Evolutionary conservation across 306 rosid species (phyloP), one percentile per base, ranked within the genome.

Genomic region (Rosa chinensis): DNA sequence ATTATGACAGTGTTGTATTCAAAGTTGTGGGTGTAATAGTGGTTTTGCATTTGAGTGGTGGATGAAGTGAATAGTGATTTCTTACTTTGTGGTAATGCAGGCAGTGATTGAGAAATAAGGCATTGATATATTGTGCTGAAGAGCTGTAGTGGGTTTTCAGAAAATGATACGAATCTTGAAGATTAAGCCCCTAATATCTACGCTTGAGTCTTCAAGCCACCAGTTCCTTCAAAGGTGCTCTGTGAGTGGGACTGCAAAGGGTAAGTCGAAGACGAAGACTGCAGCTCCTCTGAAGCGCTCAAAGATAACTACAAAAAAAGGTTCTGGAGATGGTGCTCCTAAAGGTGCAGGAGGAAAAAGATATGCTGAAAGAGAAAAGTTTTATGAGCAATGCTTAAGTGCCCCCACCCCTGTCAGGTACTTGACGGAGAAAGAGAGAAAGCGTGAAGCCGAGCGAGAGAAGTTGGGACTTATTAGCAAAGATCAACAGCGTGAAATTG

Each of bases 381-480:
- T 91, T 45, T 92, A 85, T 45, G 94, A 89, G 0, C 81, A 75
- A 68, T 89, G 97, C 85, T 85, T 94, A 62, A 84, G 90, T 49
- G 96, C 96, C 13, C 94, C 98, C 0, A 88, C 97, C 0, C 96
- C 98, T 5, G 13, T 94, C 44, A 86, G 97, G 59, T 68, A 85
- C 78, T 82, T 92, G 10, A 75, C 85, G 1, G 74, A 78, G 0
- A 90, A 74, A 74, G 83, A 88, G 13, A 80, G 89, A 5, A 84
- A 82, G 10, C 90, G 98, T 2, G 98, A 93, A 70, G 90, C 83
- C 0, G 87, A 88, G 74, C 85, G 98, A 55, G 92, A 86, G 82
- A 94, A 90, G 84, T 16, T 94, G 80, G 98, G 98, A 11, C 87
- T 94, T n/a, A 82, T 94, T 1, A 92, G 98, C 89, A 94, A 92